Evolutionary conservation across 1,139 yeast species (phyloP).

Genomic region (Meyerozyma carpophila): DNA sequence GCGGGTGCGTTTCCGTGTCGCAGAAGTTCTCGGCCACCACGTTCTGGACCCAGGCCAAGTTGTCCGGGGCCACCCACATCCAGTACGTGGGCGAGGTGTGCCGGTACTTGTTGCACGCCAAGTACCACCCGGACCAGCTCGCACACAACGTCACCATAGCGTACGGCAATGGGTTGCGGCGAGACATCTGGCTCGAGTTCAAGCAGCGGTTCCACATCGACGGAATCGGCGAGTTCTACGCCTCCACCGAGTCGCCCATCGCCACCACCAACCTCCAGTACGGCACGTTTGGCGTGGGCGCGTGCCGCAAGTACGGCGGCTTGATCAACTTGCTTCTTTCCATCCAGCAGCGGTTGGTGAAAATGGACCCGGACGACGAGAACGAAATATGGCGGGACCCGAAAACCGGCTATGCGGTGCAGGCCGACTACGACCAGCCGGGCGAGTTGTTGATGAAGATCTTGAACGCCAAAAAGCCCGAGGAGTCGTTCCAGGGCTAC

Average conservation of each 20-base stretch:
- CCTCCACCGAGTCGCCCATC: conserved; percentile 89
- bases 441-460: conserved; percentile 86
- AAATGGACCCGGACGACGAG: conserved; percentile 80
- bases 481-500: conserved; percentile 85
- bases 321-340: conserved; percentile 50
- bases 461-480: conserved; percentile 55
- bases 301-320: conserved; percentile 80
- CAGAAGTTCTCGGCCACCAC: conserved; percentile 80
- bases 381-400: conserved; percentile 67
- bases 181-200: conserved; percentile 86
- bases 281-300: conserved; percentile 83
- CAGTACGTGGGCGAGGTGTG: conserved; percentile 97
- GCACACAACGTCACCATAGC: conserved; percentile 67
- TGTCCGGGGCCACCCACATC: conserved; percentile 68
- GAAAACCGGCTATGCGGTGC: conserved; percentile 51
- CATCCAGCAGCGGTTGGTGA: conserved; percentile 58
- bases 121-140: conserved; percentile 60
- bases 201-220: conserved; percentile 70
- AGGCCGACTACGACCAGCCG: conserved; percentile 50
- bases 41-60: conserved; percentile 86
- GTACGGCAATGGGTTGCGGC: conserved; percentile 87
- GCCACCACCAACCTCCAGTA: conserved; percentile 80
- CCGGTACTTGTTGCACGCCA: conserved; percentile 72
- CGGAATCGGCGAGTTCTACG: conserved; percentile 86
- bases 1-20: conserved; percentile 74